These are phyloP conservation scores for Camellia granthamiana DNA, from an alignment of 148 eudicot species.

Conservation along the genomic window DNA sequence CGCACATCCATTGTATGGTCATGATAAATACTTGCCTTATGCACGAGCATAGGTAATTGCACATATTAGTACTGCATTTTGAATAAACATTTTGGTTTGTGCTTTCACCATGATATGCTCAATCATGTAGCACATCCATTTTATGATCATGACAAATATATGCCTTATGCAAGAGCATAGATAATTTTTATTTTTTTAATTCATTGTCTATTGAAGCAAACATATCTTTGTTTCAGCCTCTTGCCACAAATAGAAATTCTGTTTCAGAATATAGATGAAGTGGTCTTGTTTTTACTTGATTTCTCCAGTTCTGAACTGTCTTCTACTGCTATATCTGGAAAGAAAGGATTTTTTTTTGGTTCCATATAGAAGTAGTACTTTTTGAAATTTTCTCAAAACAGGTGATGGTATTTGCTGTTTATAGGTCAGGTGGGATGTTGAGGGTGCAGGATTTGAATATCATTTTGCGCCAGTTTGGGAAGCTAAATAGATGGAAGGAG, in stretches of 20 bases:
- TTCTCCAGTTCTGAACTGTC: too few species aligned
- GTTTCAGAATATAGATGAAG: not conserved
- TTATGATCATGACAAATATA: not conserved
- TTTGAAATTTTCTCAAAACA: not conserved
- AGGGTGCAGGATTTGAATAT: conserved; percentile 67
- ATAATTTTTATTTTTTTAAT: not conserved
- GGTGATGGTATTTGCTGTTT: conserved; percentile 11
- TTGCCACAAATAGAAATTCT: not conserved
- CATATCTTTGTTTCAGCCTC: not conserved
- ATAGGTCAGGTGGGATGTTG: conserved; percentile 58
- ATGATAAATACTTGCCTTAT: not conserved
- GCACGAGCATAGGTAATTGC: not conserved
- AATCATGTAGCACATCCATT: not conserved
- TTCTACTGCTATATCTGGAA: too few species aligned
- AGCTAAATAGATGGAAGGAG: conserved; percentile 48
- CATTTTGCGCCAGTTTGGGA: conserved; percentile 67
- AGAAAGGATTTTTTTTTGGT: too few species aligned
- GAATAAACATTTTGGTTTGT: not conserved
- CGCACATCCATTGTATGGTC: not conserved
- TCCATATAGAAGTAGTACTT: too few species aligned
- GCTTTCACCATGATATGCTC: not conserved
- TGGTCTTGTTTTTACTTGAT: not conserved
- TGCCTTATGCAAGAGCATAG: not conserved
- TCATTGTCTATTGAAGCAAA: not conserved
- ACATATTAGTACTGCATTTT: not conserved